Conservation (phyloP, 148 eudicot species). For the Camellia japonica region DNA sequence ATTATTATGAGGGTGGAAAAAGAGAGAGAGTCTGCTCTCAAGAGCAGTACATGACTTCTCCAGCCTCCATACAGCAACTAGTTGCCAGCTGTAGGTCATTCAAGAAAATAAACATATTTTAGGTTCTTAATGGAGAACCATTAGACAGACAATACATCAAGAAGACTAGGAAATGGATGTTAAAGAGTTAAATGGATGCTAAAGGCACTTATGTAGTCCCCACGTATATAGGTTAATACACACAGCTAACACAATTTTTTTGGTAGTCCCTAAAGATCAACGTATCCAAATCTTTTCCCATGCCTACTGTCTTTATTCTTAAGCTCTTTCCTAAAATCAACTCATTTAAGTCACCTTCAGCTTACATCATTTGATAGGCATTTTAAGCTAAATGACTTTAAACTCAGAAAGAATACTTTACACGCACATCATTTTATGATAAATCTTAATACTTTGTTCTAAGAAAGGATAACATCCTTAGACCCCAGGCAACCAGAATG, state of each 20-base stretch:
- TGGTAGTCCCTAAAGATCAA: background rate
- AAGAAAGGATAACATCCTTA: background rate
- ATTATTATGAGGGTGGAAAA: background rate
- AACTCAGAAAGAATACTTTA: background rate
- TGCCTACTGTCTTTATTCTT: background rate
- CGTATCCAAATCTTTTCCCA: background rate
- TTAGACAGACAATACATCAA: too few relatives aligned
- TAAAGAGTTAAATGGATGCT: too few relatives aligned
- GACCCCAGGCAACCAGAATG: background rate
- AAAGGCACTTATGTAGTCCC: too few relatives aligned
- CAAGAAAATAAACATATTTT: background rate
- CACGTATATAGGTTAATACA: too few relatives aligned
- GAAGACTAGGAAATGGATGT: too few relatives aligned
- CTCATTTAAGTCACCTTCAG: background rate
- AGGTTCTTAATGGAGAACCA: background rate
- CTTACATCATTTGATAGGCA: background rate
- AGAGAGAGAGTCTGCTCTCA: slow-evolving; percentile 1
- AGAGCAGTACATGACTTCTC: background rate
- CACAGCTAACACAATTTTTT: too few relatives aligned
- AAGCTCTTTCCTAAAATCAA: background rate
- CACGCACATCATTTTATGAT: background rate
- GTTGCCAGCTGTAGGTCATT: background rate
- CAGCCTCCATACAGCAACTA: slow-evolving; percentile 3
- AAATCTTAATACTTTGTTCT: background rate
- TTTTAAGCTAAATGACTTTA: background rate